Base-by-base conservation (phyloP, 495 filamentous ascomycete genomes). In the Niebla homalea region DNA sequence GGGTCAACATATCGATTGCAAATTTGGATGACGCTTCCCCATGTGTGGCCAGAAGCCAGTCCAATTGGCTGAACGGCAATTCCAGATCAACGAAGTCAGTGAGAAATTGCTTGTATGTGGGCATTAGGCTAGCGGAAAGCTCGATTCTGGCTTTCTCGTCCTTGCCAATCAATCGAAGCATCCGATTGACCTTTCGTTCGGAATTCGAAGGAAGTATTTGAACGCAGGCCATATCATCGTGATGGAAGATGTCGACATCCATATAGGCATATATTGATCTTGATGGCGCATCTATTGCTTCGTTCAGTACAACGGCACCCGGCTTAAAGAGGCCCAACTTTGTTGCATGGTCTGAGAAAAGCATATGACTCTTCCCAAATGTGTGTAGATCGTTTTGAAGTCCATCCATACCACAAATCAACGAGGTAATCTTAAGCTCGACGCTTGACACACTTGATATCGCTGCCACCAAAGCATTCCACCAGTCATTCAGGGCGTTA, bases 81-180 rank as follows among this genome's bases (percentile, higher is more conserved):
- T 55, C 49, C 18, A 62, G 49, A 29, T 60, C 58, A 19, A 62
- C 46, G 32, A 58, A 62, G 1, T 55, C 40, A 1, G 36, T 46
- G 20, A 62, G 51, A 32, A 60, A 60, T 6, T 12, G 15, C 22
- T 22, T 16, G 18, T 41, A 55, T 1, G 56, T 51, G 11, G 51
- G 50, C 7, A 45, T 29, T 6, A 49, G 21, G 5, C 32, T 32
- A 36, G 37, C 26, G 26, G 51, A 32, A 7, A 44, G 23, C 26
- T 19, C 25, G 55, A 5, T 14, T 37, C 43, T 21, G 54, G 41
- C 14, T 20, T n/a, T 8, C 23, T 37, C 14, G 46, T 48, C 19
- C 18, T 41, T 25, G 42, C 57, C 44, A 14, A 62, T 35, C 7
- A 50, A 36, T 49, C 20, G 35, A 23, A 62, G 58, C 10, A 49